Evolutionary conservation across 495 filamentous ascomycete genomes (phyloP).

Genomic region (Friedmanniomyces endolithicus): DNA sequence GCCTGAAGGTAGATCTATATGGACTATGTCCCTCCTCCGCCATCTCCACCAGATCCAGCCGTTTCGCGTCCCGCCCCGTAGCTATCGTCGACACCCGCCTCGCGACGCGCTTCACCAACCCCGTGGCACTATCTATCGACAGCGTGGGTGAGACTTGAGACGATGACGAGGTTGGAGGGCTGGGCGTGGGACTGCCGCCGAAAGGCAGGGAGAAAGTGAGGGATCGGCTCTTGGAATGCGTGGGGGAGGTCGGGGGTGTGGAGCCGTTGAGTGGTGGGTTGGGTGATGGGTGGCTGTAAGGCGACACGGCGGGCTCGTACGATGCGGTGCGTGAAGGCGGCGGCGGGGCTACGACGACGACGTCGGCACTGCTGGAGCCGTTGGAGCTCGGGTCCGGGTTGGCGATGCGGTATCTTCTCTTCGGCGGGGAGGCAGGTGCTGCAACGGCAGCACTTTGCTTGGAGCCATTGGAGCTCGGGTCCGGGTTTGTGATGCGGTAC

Average conservation of each 20-base stretch:
- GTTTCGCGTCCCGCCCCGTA: background rate
- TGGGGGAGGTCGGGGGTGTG: background rate
- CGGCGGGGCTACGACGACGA: no score
- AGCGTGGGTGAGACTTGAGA: background rate
- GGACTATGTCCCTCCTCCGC: conserved; percentile 3
- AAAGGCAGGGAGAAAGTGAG: background rate
- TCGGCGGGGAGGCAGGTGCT: background rate
- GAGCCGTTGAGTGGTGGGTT: background rate
- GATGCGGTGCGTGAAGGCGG: background rate
- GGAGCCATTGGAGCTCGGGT: background rate
- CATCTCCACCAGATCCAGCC: background rate
- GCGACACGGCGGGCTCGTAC: background rate
- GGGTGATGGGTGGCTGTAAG: background rate
- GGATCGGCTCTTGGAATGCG: background rate
- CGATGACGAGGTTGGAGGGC: background rate
- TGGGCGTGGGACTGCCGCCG: background rate
- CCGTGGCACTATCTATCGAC: background rate
- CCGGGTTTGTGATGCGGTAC: background rate
- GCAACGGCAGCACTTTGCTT: background rate
- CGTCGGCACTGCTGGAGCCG: no score
- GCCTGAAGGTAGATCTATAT: background rate
- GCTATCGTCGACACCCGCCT: background rate
- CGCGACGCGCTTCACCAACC: background rate
- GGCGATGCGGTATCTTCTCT: no score
- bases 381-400: no score